Evolutionary conservation across 306 rosid species (phyloP).

Genomic region (Cyamopsis tetragonoloba): DNA sequence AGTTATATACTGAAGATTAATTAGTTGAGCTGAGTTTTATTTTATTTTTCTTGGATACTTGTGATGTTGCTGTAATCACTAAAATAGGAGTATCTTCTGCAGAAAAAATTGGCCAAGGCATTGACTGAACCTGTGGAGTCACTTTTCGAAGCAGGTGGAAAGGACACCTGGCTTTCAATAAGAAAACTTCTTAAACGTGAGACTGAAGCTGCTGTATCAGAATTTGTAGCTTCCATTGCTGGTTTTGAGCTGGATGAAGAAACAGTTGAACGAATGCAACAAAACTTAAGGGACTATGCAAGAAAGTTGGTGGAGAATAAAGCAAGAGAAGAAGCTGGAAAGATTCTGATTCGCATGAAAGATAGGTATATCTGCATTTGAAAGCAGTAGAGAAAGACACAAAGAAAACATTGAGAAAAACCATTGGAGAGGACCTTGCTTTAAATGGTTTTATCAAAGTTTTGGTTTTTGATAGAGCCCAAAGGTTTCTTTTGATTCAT

Average conservation of each 20-base stretch:
- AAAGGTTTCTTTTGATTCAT: background rate
- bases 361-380: constrained; percentile 59
- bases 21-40: constrained; percentile 14
- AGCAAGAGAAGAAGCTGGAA: constrained; percentile 83
- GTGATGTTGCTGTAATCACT: background rate
- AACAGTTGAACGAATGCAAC: constrained; percentile 45
- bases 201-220: constrained; percentile 49
- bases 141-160: constrained; percentile 65
- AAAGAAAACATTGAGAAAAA: background rate
- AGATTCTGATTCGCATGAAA: constrained; percentile 76
- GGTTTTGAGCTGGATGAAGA: constrained; percentile 77
- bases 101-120: constrained; percentile 57
- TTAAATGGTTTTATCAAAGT: background rate
- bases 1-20: background rate
- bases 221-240: constrained; percentile 42
- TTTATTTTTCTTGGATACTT: constrained; percentile 9
- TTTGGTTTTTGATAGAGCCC: constrained; percentile 4
- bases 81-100: constrained; percentile 26
- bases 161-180: constrained; percentile 70
- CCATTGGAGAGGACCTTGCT: background rate
- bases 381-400: background rate
- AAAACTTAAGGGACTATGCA: constrained; percentile 53
- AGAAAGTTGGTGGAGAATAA: constrained; percentile 70
- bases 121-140: constrained; percentile 68
- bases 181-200: constrained; percentile 68